A percentile compares a stretch with the other conserved stretches of the same genome.
Conservation (phyloP, 2,329 filamentous ascomycete genomes). For the Aphanoascus verrucosus region DNA sequence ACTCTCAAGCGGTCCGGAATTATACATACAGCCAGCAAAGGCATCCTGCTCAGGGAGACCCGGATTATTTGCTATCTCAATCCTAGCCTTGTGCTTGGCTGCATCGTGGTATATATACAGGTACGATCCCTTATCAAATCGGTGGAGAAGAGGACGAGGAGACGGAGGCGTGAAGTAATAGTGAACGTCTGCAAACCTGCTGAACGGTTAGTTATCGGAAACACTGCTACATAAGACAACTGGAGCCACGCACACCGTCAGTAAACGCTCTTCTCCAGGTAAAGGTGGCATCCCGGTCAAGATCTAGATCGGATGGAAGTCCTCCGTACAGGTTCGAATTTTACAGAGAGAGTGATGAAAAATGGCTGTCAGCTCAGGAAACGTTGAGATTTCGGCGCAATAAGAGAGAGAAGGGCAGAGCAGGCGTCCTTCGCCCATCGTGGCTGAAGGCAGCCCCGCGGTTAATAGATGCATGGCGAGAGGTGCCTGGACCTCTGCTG, state of each 20-base stretch:
- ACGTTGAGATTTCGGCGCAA: background rate
- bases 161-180: conserved; percentile 51
- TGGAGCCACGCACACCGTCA: conserved; percentile 35
- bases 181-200: conserved; percentile 53
- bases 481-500: background rate
- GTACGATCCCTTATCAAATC: conserved; percentile 55
- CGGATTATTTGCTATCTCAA: conserved; percentile 55
- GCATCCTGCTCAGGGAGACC: conserved; percentile 55
- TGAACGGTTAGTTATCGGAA: conserved; percentile 10
- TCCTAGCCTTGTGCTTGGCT: conserved; percentile 42
- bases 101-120: conserved; percentile 53
- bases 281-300: conserved; percentile 34
- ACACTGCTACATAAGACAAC: background rate
- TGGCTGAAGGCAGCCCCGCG: conserved; percentile 7
- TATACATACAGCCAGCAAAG: conserved; percentile 47
- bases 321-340: background rate
- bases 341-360: background rate
- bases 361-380: background rate
- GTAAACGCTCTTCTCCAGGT: conserved; percentile 37
- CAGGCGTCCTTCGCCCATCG: background rate
- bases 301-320: background rate
- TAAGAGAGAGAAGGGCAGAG: background rate
- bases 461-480: background rate
- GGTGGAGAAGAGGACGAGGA: conserved; percentile 47
- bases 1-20: background rate